Percentiles rank a stretch among this genome's conserved stretches.
Evolutionary conservation across 257 asterid species (phyloP).

Genomic region (Solanum piurae): DNA sequence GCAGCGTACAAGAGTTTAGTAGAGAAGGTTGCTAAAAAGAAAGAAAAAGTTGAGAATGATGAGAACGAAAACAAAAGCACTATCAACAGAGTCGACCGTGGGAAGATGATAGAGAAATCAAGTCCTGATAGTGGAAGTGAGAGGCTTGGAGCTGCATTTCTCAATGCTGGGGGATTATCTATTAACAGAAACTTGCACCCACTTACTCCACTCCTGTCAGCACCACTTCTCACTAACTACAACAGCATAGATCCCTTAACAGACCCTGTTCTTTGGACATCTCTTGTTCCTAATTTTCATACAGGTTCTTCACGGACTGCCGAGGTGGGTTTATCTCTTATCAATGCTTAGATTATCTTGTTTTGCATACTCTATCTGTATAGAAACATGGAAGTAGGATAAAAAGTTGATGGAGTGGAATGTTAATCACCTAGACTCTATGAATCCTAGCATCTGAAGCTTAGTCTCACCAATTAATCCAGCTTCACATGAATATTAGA

Average conservation of each 20-base stretch:
- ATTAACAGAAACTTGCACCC: conserved; percentile 51
- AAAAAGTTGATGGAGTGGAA: not conserved
- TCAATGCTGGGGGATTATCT: conserved; percentile 48
- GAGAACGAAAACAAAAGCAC: conserved; percentile 65
- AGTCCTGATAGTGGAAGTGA: conserved; percentile 45
- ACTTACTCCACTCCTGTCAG: conserved; percentile 58
- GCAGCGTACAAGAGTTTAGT: conserved; percentile 72
- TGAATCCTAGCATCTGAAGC: not conserved
- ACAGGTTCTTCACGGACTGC: conserved; percentile 53
- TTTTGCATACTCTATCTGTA: not conserved
- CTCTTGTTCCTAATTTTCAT: conserved; percentile 64
- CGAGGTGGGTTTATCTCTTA: conserved; percentile 47
- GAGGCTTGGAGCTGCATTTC: conserved; percentile 50
- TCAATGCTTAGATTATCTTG: not conserved
- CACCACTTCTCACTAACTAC: conserved; percentile 72
- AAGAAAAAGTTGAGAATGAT: conserved; percentile 57
- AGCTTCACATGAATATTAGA: not conserved
- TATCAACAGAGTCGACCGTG: conserved; percentile 35
- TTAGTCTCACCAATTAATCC: not conserved
- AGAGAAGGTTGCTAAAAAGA: conserved; percentile 57
- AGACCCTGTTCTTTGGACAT: conserved; percentile 79
- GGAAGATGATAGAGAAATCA: conserved; percentile 54
- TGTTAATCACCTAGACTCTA: not conserved
- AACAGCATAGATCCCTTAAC: conserved; percentile 58
- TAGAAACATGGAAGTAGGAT: not conserved